phyloP scores from a whole-genome alignment of 2,329 filamentous ascomycete genomes.

The Epichloe gansuensis region DNA sequence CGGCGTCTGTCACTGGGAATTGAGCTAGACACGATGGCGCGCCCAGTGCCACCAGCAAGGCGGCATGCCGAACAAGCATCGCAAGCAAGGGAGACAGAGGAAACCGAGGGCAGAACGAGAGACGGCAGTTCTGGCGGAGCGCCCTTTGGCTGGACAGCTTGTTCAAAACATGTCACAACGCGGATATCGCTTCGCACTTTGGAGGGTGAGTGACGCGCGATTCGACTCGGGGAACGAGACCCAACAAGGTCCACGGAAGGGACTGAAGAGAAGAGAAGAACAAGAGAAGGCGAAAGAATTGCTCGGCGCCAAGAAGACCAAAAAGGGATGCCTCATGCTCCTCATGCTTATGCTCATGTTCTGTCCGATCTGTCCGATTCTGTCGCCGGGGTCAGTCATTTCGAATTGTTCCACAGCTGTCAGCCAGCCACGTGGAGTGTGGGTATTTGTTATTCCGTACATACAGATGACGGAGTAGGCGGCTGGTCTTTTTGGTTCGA shows the following conservation, averaged over 20 bases:
- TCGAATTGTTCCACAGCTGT: too few relatives aligned
- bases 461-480: too few relatives aligned
- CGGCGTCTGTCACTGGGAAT: conserved; percentile 19
- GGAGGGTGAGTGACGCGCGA: neutral
- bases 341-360: neutral
- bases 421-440: too few relatives aligned
- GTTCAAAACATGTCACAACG: conserved; percentile 3
- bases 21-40: conserved; percentile 16
- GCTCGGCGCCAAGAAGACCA: neutral
- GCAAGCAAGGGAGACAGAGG: neutral
- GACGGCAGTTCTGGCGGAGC: neutral
- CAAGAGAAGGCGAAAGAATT: neutral
- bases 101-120: neutral
- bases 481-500: too few relatives aligned
- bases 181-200: neutral
- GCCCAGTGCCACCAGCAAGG: conserved; percentile 7
- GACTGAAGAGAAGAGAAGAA: neutral
- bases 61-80: conserved; percentile 10
- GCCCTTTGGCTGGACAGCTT: neutral
- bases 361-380: neutral
- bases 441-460: too few relatives aligned
- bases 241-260: too few relatives aligned
- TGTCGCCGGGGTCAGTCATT: too few relatives aligned
- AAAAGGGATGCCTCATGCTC: too few relatives aligned
- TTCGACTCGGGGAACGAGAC: too few relatives aligned